phyloP scores from a whole-genome alignment of 257 asterid genomes.

The Primulina huaijiensis region DNA sequence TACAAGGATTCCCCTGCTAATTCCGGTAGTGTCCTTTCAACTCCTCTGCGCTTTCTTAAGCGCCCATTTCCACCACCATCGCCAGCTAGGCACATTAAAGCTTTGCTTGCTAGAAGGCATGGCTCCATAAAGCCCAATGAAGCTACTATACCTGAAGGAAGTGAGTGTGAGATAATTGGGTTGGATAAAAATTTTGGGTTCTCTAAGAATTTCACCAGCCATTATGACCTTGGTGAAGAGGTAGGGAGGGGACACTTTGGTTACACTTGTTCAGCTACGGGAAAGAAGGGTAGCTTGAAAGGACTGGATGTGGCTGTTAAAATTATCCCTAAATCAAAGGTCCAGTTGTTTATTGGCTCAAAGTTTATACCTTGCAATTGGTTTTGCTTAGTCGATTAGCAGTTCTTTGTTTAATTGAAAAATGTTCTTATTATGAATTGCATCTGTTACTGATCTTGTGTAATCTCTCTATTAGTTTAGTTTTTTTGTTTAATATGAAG shows the following conservation, averaged over 20 bases:
- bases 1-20: conserved; percentile 90
- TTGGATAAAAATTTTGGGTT: conserved; percentile 82
- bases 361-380: conserved; percentile 6
- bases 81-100: conserved; percentile 92
- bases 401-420: not conserved
- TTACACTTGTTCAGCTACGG: conserved; percentile 74
- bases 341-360: conserved; percentile 26
- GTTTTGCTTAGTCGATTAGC: conserved; percentile 1
- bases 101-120: conserved; percentile 78
- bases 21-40: conserved; percentile 65
- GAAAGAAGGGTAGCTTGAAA: conserved; percentile 78
- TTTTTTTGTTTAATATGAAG: not conserved
- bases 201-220: conserved; percentile 53
- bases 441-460: conserved; percentile 9
- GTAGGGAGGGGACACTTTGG: conserved; percentile 97
- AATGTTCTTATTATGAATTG: conserved; percentile 12
- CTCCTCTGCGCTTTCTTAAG: conserved; percentile 78
- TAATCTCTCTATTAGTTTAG: conserved; percentile 11
- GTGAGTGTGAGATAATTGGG: conserved; percentile 74
- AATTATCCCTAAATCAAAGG: conserved; percentile 88
- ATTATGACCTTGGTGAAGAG: conserved; percentile 78
- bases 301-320: conserved; percentile 93
- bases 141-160: conserved; percentile 89
- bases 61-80: conserved; percentile 97
- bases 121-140: conserved; percentile 91